Conservation (phyloP, 352 stramenopile species). For the Phytopythium sindhum region DNA sequence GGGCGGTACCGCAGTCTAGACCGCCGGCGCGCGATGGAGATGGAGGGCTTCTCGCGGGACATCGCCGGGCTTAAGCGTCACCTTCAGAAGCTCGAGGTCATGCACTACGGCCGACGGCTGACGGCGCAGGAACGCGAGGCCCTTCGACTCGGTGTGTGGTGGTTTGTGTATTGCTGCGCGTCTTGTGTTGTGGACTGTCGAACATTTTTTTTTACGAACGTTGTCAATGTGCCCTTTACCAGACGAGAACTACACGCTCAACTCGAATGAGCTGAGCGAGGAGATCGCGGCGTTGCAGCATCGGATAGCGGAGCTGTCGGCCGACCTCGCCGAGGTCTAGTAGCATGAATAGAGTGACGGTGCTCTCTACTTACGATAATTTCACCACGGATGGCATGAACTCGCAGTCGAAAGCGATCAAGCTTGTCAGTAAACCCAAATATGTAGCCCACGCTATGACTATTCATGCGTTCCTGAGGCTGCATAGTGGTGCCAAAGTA, state of each 20-base stretch:
- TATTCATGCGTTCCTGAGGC: too few relatives aligned
- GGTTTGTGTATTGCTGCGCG: slow-evolving; percentile 1
- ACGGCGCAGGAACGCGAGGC: slow-evolving; percentile 46
- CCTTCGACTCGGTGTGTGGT: slow-evolving; percentile 30
- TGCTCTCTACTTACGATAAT: background rate
- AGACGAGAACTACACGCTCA: slow-evolving; percentile 53
- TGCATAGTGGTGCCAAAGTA: too few relatives aligned
- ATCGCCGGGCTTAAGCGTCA: slow-evolving; percentile 56
- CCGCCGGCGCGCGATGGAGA: slow-evolving; percentile 72
- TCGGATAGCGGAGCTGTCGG: slow-evolving; percentile 59
- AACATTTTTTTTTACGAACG: too few relatives aligned
- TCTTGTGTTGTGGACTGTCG: background rate
- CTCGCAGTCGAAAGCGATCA: background rate
- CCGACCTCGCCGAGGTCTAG: slow-evolving; percentile 44
- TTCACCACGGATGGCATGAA: background rate
- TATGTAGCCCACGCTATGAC: too few relatives aligned
- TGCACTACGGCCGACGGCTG: slow-evolving; percentile 53
- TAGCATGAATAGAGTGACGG: background rate
- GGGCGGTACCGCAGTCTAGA: slow-evolving; percentile 60
- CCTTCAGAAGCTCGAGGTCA: slow-evolving; percentile 68
- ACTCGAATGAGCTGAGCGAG: slow-evolving; percentile 56
- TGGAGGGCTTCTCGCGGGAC: slow-evolving; percentile 79
- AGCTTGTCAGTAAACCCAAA: too few relatives aligned
- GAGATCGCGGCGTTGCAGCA: slow-evolving; percentile 59
- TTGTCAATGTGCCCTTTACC: background rate